Evolutionary conservation across 2,329 filamentous ascomycete species (phyloP).

Genomic region (Alternaria dauci): DNA sequence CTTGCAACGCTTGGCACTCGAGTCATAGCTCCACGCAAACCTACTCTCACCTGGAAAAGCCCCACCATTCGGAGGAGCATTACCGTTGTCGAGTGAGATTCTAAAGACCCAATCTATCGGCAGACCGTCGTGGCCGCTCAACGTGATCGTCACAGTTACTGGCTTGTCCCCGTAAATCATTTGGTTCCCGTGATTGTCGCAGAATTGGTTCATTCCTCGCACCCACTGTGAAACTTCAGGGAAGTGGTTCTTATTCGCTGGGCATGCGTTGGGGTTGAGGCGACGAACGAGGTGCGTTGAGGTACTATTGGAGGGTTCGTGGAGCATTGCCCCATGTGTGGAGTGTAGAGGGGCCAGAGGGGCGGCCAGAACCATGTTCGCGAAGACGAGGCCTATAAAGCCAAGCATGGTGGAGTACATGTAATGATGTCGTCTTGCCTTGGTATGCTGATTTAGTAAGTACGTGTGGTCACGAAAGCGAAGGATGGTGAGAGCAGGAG

Average conservation of each 20-base stretch:
- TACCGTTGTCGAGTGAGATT: neutral
- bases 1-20: neutral
- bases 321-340: neutral
- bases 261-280: neutral
- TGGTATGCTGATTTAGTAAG: neutral
- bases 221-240: neutral
- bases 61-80: neutral
- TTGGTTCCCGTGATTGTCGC: neutral
- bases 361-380: neutral
- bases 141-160: slow-evolving; percentile 1
- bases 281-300: neutral
- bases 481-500: neutral
- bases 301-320: neutral
- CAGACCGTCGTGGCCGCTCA: neutral
- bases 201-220: slow-evolving; percentile 1
- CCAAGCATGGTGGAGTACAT: neutral
- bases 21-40: neutral
- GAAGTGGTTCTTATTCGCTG: neutral
- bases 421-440: neutral
- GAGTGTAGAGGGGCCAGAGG: neutral
- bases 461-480: neutral
- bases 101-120: slow-evolving; percentile 14
- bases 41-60: too few species aligned
- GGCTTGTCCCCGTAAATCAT: neutral
- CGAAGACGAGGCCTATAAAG: neutral